Percentiles rank a stretch among this genome's conserved stretches.
These are phyloP conservation scores for Quercus rubra DNA, from an alignment of 306 rosid genomes.

Conservation along the genomic window DNA sequence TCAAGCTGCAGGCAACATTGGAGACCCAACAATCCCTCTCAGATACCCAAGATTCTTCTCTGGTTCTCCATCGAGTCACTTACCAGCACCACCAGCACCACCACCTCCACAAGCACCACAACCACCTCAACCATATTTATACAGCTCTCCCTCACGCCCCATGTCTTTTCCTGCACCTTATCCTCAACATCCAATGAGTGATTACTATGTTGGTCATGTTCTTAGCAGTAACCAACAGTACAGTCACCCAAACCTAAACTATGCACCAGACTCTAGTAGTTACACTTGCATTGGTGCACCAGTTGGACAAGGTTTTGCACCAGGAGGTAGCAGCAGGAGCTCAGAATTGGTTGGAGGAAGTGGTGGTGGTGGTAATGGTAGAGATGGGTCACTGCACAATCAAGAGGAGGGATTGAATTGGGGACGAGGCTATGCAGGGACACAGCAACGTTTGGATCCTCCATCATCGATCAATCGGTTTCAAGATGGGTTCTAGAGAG, in stretches of 20 bases:
- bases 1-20: conserved; percentile 32
- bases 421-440: conserved; percentile 43
- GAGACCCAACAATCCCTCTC: conserved; percentile 60
- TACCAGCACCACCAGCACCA: conserved; percentile 24
- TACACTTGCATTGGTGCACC: conserved; percentile 94
- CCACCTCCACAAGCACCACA: conserved; percentile 30
- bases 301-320: conserved; percentile 49
- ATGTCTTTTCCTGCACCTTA: conserved; percentile 45
- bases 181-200: conserved; percentile 45
- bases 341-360: conserved; percentile 6
- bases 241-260: conserved; percentile 32
- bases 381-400: conserved; percentile 41
- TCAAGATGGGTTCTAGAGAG: conserved; percentile 74
- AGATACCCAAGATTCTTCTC: conserved; percentile 77
- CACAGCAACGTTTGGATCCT: conserved; percentile 49
- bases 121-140: conserved; percentile 42
- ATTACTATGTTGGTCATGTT: conserved; percentile 73
- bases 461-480: conserved; percentile 74
- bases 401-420: conserved; percentile 45
- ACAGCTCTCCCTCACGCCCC: conserved; percentile 53
- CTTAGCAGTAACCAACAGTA: conserved; percentile 34
- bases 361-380: conserved; percentile 25
- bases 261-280: conserved; percentile 21
- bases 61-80: conserved; percentile 41
- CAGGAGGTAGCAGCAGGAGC: conserved; percentile 17